These are phyloP conservation scores for Diplocarpon mali DNA, from an alignment of 2,329 filamentous ascomycete genomes.

Conservation along the genomic window DNA sequence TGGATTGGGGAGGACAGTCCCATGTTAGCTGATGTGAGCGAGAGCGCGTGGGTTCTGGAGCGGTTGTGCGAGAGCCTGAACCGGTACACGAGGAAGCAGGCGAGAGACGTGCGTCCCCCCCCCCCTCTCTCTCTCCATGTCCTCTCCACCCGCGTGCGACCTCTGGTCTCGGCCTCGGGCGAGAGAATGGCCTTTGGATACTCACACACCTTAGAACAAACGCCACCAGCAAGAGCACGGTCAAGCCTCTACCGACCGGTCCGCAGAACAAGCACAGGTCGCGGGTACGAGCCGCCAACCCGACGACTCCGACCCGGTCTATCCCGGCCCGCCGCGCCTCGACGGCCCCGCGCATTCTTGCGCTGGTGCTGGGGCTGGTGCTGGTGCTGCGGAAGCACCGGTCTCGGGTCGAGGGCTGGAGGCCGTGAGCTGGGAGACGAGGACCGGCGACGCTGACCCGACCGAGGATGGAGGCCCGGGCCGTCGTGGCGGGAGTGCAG, in stretches of 20 bases:
- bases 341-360: not conserved
- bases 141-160: not conserved
- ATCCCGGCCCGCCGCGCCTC: slow-evolving; percentile 2
- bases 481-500: not conserved
- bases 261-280: not conserved
- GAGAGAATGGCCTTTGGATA: not conserved
- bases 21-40: slow-evolving; percentile 49
- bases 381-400: not conserved
- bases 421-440: not conserved
- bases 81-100: slow-evolving; percentile 27
- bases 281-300: not conserved
- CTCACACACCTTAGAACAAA: not conserved
- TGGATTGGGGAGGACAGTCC: slow-evolving; percentile 62
- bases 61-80: slow-evolving; percentile 52
- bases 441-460: not conserved
- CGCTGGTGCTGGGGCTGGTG: not conserved
- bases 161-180: too few relatives aligned
- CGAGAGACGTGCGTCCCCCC: slow-evolving; percentile 14
- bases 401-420: not conserved
- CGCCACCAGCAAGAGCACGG: not conserved
- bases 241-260: not conserved
- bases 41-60: slow-evolving; percentile 58
- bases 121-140: not conserved
- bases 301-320: not conserved
- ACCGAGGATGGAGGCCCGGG: not conserved